Base-by-base conservation (phyloP, 2,329 filamentous ascomycete genomes). In the Calonectria pteridis region DNA sequence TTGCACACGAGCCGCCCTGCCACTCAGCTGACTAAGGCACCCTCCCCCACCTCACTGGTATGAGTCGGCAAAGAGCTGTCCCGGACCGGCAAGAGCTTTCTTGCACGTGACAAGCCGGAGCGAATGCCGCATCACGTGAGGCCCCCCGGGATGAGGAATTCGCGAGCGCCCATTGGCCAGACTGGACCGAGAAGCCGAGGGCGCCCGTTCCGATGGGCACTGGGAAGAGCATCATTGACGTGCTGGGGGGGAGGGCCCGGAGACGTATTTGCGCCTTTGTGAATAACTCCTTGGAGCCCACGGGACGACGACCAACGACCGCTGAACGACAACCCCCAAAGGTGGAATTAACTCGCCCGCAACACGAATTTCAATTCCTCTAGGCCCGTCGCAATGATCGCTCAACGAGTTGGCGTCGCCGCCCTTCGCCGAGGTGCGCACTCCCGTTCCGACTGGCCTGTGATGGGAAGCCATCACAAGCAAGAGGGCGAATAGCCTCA, bases 341-440 rank as follows among this genome's bases (percentile, higher is more conserved):
- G 59, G 63, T 65, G 78, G 71, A 67, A 64, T 64, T 64, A 37
- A 40, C 55, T 62, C 62, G 40, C 72, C 58, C 40, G 53, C 29
- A 67, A 26, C 33, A n/a, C 55, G 69, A 67, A 66, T 18, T 18
- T 64, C 71, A 66, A 73, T 64, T 26, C 70, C 55, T 72, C 69
- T 11, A 35, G 55, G 67, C 64, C 74, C 70, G 77, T 77, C 81
- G 84, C 78, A 53, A 92, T 92, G 90, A 89, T 87, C 83, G 87
- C 88, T 81, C 88, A 90, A 80, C 85, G 90, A 85, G 86, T 90
- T 81, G 90, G 90, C 83, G 82, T 91, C 78, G 87, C 88, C 85
- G 90, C 90, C 83, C 84, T 91, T 83, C 89, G 89, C 84, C 88
- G 89, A 89, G 88, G 90, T 91, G 83, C 80, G 87, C 81, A 69